Conservation (phyloP, 2,329 filamentous ascomycete species). For the Chaetomium sp. region DNA sequence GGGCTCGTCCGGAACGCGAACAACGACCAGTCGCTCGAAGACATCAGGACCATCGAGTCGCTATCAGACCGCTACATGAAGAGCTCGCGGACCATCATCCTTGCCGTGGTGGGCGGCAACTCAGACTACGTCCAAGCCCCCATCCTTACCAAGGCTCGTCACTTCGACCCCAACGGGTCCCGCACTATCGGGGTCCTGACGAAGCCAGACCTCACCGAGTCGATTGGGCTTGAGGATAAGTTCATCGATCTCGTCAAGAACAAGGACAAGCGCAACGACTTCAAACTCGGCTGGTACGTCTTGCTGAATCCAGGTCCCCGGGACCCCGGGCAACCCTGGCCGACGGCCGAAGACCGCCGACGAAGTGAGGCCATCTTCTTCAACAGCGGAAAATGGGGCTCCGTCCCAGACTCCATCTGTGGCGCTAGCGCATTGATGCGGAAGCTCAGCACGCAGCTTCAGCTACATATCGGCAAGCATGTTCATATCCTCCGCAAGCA, state of each 20-base stretch:
- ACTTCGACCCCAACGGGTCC: conserved; percentile 53
- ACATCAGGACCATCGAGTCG: conserved; percentile 55
- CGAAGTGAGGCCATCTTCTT: conserved; percentile 53
- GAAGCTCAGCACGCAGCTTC: conserved; percentile 54
- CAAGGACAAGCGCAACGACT: conserved; percentile 53
- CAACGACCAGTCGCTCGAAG: conserved; percentile 54
- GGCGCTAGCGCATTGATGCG: conserved; percentile 50
- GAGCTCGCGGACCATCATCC: conserved; percentile 56
- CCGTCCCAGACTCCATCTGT: conserved; percentile 51
- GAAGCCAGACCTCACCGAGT: conserved; percentile 56
- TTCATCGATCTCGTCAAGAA: conserved; percentile 57
- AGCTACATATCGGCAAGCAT: conserved; percentile 55
- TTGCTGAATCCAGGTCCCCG: conserved; percentile 52
- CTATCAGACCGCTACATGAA: conserved; percentile 59
- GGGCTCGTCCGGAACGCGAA: conserved; percentile 59
- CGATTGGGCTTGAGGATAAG: conserved; percentile 56
- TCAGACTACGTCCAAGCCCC: conserved; percentile 57
- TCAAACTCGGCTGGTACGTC: conserved; percentile 56
- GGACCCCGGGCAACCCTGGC: conserved; percentile 49
- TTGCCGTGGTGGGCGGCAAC: conserved; percentile 59
- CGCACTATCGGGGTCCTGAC: conserved; percentile 56
- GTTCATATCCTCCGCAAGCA: conserved; percentile 54
- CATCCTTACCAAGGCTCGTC: conserved; percentile 53
- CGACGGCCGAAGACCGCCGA: conserved; percentile 46
- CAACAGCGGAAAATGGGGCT: conserved; percentile 51